A percentile compares a stretch with the other conserved stretches of the same genome.
Evolutionary conservation across 2,329 filamentous ascomycete species (phyloP).

Genomic region (Diaporthe velutina): DNA sequence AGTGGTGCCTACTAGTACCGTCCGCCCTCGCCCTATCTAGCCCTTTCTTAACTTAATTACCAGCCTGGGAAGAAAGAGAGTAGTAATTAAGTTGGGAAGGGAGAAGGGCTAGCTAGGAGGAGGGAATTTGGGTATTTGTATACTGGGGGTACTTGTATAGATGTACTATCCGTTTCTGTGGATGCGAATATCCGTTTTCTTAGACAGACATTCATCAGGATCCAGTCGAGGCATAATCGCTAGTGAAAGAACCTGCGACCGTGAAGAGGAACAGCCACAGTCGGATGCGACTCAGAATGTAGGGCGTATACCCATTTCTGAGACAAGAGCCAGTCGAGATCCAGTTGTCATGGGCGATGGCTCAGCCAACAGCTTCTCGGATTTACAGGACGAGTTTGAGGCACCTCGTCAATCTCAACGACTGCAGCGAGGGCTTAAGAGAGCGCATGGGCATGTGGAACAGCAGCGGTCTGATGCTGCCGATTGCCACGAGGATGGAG

Average conservation of each 20-base stretch:
- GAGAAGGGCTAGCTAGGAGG: no score
- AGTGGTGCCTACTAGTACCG: no score
- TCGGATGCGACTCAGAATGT: background rate
- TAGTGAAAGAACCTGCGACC: no score
- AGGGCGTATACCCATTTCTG: background rate
- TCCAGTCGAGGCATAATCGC: background rate
- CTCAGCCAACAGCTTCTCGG: background rate
- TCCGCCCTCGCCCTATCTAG: no score
- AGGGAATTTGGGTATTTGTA: no score
- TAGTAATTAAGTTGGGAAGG: no score
- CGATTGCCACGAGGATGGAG: background rate
- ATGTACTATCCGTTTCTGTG: no score
- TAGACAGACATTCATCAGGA: background rate
- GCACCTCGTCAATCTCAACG: background rate
- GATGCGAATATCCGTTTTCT: no score
- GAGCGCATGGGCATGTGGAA: background rate
- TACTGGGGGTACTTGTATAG: no score
- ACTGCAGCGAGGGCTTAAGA: background rate
- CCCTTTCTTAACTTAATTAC: no score
- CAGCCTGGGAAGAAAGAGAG: no score
- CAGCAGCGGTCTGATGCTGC: background rate
- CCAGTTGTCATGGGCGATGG: background rate
- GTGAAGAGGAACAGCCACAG: background rate
- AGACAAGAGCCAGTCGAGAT: background rate
- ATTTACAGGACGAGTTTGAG: background rate